Evolutionary conservation across 441 rosid species (phyloP).

Genomic region (Populus hybrid): DNA sequence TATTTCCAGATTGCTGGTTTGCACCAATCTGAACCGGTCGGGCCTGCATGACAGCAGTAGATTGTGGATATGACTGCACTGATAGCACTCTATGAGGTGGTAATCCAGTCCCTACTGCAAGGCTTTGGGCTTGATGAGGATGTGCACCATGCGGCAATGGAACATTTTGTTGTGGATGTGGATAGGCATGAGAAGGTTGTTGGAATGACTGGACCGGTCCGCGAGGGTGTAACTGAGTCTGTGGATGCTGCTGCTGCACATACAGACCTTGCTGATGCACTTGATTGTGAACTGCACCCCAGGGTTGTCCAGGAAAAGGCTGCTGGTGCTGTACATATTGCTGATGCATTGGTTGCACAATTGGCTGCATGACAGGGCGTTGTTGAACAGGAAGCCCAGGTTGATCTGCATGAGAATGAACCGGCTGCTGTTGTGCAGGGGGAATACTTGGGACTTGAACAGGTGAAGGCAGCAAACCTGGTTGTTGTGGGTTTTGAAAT

Average conservation of each 20-base stretch:
- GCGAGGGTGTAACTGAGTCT: constrained; percentile 44
- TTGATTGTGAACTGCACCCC: constrained; percentile 38
- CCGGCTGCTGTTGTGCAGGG: constrained; percentile 37
- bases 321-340: constrained; percentile 44
- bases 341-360: constrained; percentile 39
- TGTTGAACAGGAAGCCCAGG: constrained; percentile 39
- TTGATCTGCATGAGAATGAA: constrained; percentile 38
- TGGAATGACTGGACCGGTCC: constrained; percentile 35
- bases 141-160: constrained; percentile 25
- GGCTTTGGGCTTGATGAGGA: constrained; percentile 34
- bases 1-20: constrained; percentile 30
- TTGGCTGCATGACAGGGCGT: constrained; percentile 35
- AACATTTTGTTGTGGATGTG: constrained; percentile 42
- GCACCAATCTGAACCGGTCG: constrained; percentile 33
- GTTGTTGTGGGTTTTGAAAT: constrained; percentile 37
- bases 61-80: constrained; percentile 32
- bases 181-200: constrained; percentile 33
- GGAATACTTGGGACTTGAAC: constrained; percentile 28
- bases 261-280: constrained; percentile 36
- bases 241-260: constrained; percentile 43
- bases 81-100: neutral
- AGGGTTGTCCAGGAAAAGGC: constrained; percentile 43
- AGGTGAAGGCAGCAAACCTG: constrained; percentile 35
- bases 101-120: constrained; percentile 29
- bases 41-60: constrained; percentile 29